Conservation (phyloP, 2,329 filamentous ascomycete species). For the Hypomyces perniciosus region DNA sequence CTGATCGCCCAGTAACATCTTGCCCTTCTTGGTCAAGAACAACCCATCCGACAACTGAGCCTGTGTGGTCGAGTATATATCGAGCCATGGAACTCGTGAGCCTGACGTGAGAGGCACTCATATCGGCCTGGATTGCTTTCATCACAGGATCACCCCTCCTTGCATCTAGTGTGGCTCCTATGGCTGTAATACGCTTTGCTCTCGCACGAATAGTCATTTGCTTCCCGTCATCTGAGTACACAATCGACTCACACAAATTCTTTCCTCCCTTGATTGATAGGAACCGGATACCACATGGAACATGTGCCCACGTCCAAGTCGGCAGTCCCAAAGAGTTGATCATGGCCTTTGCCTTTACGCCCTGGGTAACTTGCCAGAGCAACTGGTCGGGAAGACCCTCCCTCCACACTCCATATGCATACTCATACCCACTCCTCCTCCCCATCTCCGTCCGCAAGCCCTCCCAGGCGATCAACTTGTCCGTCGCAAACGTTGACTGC, state of each 20-base stretch:
- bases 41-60: constrained; percentile 8
- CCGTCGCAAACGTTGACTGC: constrained; percentile 12
- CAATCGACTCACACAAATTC: constrained; percentile 9
- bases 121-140: constrained; percentile 5
- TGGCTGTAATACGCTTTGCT: not conserved
- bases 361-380: constrained; percentile 14
- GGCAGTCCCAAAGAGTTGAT: constrained; percentile 11
- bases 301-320: constrained; percentile 14
- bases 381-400: constrained; percentile 15
- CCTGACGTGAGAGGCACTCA: constrained; percentile 11
- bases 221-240: not conserved
- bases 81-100: constrained; percentile 8
- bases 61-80: constrained; percentile 2
- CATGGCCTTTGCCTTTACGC: not conserved
- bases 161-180: not conserved
- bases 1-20: not conserved
- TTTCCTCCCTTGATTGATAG: constrained; percentile 12
- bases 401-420: constrained; percentile 13
- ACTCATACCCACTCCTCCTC: constrained; percentile 10
- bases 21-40: constrained; percentile 7
- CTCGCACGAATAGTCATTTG: constrained; percentile 1
- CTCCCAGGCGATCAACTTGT: constrained; percentile 14
- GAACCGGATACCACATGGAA: constrained; percentile 14
- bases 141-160: not conserved
- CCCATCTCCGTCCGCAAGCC: constrained; percentile 13